Base-by-base conservation (phyloP, 208 protist species). In the Leishmania amazonensis region DNA sequence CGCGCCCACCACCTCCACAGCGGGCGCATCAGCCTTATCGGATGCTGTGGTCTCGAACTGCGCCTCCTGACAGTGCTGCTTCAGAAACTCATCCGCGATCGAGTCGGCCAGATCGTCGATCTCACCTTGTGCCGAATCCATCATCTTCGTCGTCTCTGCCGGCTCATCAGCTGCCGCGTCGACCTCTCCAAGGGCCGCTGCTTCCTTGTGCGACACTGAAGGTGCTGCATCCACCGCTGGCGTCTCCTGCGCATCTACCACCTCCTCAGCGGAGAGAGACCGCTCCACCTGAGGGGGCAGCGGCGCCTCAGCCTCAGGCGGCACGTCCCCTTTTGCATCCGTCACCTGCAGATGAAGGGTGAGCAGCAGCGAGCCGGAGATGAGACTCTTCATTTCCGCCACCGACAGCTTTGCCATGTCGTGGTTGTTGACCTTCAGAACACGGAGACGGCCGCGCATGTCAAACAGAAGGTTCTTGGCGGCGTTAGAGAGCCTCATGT, bases 391-490 rank as follows among this genome's bases (percentile, higher is more conserved):
- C 58, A 81, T 68, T 31, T 80, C 79, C 62, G 49, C 75, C 31
- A 57, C 80, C 1, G 80, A 74, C 15, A 79, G 54, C 51, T 68
- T 72, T 57, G 42, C 78, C 78, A 82, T 75, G 83, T 81, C 85
- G 73, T 74, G 47, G 75, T 87, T 80, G 82, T 95, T 95, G 15
- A 93, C 72, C 28, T 88, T 67, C 40, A 85, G 35, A 65, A 95
- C 67, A 19, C 75, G 54, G 40, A 95, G 70, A 49, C 81, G 67
- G 49, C 88, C 87, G 51, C 80, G 81, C 75, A 88, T 81, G 35
- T 81, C 82, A 17, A 82, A 86, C 47, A 95, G 76, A 67, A 94
- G 90, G 19, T 88, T 77, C 70, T 89, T 89, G 42, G 90, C 85
- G 6, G 40, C 82, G n/a, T 84, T 76, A 9, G 90, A 95, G 58